Conservation (phyloP, 495 filamentous ascomycete species). For the Penicillium macrosclerotiorum region DNA sequence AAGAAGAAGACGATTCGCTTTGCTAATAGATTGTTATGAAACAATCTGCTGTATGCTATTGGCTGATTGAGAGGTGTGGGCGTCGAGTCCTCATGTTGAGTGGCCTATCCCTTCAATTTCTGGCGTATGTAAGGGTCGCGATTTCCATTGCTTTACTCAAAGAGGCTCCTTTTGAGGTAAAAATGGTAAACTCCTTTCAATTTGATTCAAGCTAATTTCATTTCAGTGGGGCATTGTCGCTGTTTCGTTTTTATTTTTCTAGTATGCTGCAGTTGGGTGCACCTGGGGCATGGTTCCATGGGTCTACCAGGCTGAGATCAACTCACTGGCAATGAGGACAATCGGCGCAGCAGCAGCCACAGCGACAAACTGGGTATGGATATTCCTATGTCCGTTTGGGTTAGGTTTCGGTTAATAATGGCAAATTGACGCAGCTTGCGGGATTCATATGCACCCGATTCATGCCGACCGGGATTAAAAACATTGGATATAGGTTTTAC, state of each 20-base stretch:
- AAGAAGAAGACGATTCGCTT: no score
- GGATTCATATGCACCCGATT: conserved; percentile 51
- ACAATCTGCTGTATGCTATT: no score
- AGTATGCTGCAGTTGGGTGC: conserved; percentile 20
- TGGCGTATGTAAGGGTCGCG: conserved; percentile 21
- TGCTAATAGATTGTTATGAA: no score
- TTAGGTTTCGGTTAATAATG: no score
- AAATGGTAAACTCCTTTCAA: neutral
- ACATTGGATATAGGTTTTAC: conserved; percentile 49
- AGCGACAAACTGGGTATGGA: conserved; percentile 13
- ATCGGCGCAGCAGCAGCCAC: conserved; percentile 43
- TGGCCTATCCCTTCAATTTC: conserved; percentile 41
- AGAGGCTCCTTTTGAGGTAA: conserved; percentile 30
- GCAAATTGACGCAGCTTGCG: neutral
- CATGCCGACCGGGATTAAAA: conserved; percentile 48
- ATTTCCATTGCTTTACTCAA: conserved; percentile 29
- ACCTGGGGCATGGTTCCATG: conserved; percentile 30
- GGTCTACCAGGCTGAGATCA: conserved; percentile 58
- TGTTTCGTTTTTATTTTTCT: conserved; percentile 21
- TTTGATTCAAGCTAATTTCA: neutral
- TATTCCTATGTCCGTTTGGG: neutral
- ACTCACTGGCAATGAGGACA: conserved; percentile 46
- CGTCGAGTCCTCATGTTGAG: conserved; percentile 59
- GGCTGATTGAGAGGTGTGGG: conserved; percentile 65
- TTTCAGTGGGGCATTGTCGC: conserved; percentile 15